Percentiles rank a stretch among this genome's conserved stretches.
phyloP scores from a whole-genome alignment of 768 basidiomycete species.

The Lentinula edodes region DNA sequence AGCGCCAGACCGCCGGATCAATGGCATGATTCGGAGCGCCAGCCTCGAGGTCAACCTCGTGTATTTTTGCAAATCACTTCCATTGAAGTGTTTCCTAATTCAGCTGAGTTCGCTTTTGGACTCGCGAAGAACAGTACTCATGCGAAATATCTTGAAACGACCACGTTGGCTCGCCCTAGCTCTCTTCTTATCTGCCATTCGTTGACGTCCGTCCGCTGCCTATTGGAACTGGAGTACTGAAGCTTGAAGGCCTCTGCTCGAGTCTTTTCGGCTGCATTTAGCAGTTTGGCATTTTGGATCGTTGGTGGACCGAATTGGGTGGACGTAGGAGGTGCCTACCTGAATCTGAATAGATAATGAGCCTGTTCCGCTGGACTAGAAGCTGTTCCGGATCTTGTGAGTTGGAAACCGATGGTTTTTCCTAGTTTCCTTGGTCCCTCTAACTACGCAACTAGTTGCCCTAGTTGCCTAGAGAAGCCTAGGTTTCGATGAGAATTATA shows the following conservation, averaged over 20 bases:
- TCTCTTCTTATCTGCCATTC: neutral
- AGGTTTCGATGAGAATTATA: constrained; percentile 15
- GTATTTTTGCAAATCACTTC: constrained; percentile 6
- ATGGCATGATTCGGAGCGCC: neutral
- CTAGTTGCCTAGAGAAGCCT: constrained; percentile 1
- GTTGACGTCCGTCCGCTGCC: neutral
- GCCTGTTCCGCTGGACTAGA: neutral
- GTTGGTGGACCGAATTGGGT: neutral
- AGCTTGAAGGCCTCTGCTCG: neutral
- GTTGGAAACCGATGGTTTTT: neutral
- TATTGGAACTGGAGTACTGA: neutral
- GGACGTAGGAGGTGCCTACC: neutral
- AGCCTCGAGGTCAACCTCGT: constrained; percentile 2
- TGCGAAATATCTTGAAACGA: neutral
- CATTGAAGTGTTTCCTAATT: neutral
- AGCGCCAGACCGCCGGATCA: neutral
- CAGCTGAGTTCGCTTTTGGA: neutral
- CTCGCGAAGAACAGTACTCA: neutral
- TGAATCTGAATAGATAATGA: neutral
- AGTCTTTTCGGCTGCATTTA: neutral
- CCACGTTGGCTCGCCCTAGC: neutral
- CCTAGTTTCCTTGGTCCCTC: neutral
- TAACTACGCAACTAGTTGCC: neutral
- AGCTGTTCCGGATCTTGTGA: neutral
- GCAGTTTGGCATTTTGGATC: too few species aligned